Conservation (phyloP, 1,284 basidiomycete species). For the Irpex rosettiformis region DNA sequence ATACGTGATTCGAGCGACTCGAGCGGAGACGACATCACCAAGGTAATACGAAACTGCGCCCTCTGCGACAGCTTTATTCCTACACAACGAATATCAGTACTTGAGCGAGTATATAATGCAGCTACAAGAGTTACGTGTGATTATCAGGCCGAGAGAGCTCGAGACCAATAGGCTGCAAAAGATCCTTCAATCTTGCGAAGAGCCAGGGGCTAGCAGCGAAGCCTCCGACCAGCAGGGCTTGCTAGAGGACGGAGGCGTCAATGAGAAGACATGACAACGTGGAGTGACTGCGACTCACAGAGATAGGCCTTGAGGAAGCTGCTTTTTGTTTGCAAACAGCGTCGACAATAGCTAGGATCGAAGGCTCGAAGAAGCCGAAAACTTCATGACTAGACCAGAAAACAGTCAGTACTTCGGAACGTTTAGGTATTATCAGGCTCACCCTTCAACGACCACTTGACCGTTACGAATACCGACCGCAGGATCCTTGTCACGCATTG, state of each 20-base stretch:
- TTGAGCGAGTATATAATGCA: too few species aligned
- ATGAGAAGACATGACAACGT: background rate
- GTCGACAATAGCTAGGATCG: slow-evolving; percentile 30
- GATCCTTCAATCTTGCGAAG: slow-evolving; percentile 25
- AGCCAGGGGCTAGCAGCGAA: slow-evolving; percentile 39
- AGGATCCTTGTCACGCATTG: slow-evolving; percentile 33
- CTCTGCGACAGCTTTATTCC: slow-evolving; percentile 32
- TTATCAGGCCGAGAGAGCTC: slow-evolving; percentile 41
- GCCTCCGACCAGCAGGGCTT: slow-evolving; percentile 37
- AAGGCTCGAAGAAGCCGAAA: slow-evolving; percentile 38
- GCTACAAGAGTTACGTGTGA: slow-evolving; percentile 32
- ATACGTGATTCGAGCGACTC: slow-evolving; percentile 33
- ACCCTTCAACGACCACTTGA: slow-evolving; percentile 38
- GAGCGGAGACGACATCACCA: slow-evolving; percentile 33
- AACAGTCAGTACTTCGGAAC: background rate
- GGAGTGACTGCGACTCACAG: background rate
- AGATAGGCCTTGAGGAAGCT: background rate
- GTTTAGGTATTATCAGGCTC: slow-evolving; percentile 4
- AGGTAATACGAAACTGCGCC: slow-evolving; percentile 35
- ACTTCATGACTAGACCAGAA: slow-evolving; percentile 28
- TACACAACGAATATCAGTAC: background rate
- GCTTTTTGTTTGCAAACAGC: slow-evolving; percentile 31
- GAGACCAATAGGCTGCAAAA: slow-evolving; percentile 28
- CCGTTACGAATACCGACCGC: slow-evolving; percentile 37
- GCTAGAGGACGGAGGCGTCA: slow-evolving; percentile 20